A percentile compares a stretch with the other conserved stretches of the same genome.
These are phyloP conservation scores for Pseudophaeomoniella oleicola DNA, from an alignment of 2,329 filamentous ascomycete species.

Conservation along the genomic window DNA sequence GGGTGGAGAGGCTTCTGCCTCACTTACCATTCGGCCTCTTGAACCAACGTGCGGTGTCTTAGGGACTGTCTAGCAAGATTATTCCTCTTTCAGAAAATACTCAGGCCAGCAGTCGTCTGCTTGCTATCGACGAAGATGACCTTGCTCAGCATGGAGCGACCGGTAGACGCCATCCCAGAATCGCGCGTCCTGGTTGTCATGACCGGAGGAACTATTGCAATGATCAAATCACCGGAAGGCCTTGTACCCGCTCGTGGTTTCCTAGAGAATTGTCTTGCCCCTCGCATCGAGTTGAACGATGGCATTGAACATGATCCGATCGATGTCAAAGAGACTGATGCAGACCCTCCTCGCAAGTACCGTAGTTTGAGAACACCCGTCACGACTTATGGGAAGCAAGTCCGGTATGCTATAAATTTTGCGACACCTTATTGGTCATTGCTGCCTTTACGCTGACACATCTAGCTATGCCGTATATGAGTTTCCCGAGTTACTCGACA, in stretches of 20 bases:
- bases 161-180: constrained; percentile 36
- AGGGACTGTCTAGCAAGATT: too few species aligned
- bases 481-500: constrained; percentile 73
- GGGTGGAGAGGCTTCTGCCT: too few species aligned
- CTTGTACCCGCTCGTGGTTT: constrained; percentile 71
- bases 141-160: neutral
- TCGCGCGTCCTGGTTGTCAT: constrained; percentile 79
- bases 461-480: constrained; percentile 62
- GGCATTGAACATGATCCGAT: constrained; percentile 42
- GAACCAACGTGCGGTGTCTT: too few species aligned
- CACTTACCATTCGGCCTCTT: too few species aligned
- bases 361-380: constrained; percentile 64
- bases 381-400: constrained; percentile 64
- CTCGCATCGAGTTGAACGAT: constrained; percentile 76
- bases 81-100: too few species aligned
- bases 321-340: constrained; percentile 38
- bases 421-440: too few species aligned
- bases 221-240: constrained; percentile 68
- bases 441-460: too few species aligned
- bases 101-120: too few species aligned
- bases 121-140: too few species aligned
- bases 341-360: constrained; percentile 35
- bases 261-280: constrained; percentile 66
- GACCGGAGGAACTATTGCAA: constrained; percentile 72
- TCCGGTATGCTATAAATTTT: constrained; percentile 38